Evolutionary conservation across 2,329 filamentous ascomycete species (phyloP), one percentile per base, ranked within the genome.

Genomic region (Ceratocystis smalleyi): DNA sequence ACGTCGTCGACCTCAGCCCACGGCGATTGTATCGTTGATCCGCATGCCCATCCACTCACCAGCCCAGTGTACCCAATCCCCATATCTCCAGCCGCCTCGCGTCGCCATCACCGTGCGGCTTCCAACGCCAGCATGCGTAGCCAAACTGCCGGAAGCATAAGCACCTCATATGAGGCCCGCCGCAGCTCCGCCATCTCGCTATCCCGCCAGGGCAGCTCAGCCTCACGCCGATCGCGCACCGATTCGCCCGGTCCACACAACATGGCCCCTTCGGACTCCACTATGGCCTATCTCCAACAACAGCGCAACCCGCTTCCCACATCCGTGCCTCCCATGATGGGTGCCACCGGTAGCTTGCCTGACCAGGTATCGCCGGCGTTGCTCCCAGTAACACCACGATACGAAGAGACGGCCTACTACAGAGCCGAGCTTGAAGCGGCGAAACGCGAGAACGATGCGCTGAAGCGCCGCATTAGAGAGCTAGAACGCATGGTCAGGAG

Each of bases 381-480:
- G 30, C 73, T 86, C 68, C 78, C 80, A 1, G 81, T 78, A 1
- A 85, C 83, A 0, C 72, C 77, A 10, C 78, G 83, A 12, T 85
- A 84, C 70, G 84, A 86, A 68, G 84, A 87, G 72, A 81, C 81
- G 0, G 80, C 79, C 0, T 79, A 78, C 66, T 83, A 82, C 69
- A 77, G 83, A 3, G 76, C 78, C 45, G 84, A 87, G 70, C 74
- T 87, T 0, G 84, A 87, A 27, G 74, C 69, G 4, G 81, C 82
- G 47, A 86, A 84, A 73, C 76, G 78, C 59, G 84, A 87, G 73
- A 87, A 87, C 66, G 84, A 87, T 62, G 71, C 73, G 0, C 73
- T 87, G 57, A 84, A 83, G 75, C 76, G 78, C 64, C 78, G 81
- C 15, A 80, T 87, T 65, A 77, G 82, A 57, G 84, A 87, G 54